Percentiles rank a stretch among this genome's conserved stretches.
Evolutionary conservation across 805 yeast genomes (phyloP).

Genomic region (Wickerhamomyces strasburgensis): DNA sequence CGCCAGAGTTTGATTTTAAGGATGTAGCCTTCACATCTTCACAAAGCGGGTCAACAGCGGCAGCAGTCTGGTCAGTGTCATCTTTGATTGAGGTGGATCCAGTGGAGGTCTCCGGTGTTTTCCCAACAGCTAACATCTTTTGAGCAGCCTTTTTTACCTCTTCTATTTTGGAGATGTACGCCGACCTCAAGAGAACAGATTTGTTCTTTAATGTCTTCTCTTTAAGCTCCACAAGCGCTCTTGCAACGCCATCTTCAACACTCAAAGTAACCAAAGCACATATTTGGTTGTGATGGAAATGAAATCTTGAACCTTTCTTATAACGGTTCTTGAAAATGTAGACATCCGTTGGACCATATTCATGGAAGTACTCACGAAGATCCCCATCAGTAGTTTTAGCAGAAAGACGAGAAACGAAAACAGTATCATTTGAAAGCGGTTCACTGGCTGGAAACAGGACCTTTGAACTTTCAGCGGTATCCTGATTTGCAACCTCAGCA

Average conservation of each 20-base stretch:
- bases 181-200: slow-evolving; percentile 33
- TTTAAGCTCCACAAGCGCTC: slow-evolving; percentile 38
- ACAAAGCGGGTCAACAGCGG: background rate
- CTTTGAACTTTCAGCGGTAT: background rate
- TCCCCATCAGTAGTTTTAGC: slow-evolving; percentile 38
- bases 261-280: slow-evolving; percentile 50
- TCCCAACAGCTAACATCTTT: background rate
- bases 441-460: background rate
- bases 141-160: slow-evolving; percentile 37
- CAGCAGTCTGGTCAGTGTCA: slow-evolving; percentile 18
- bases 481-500: background rate
- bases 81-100: background rate
- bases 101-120: background rate
- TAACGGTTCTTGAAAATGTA: slow-evolving; percentile 40
- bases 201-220: slow-evolving; percentile 35
- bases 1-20: no score
- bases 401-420: slow-evolving; percentile 39
- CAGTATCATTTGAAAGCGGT: slow-evolving; percentile 37
- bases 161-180: slow-evolving; percentile 37
- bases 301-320: slow-evolving; percentile 20
- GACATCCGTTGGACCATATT: slow-evolving; percentile 41
- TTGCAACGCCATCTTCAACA: slow-evolving; percentile 35
- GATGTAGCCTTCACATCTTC: no score
- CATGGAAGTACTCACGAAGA: slow-evolving; percentile 39
- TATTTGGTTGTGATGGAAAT: slow-evolving; percentile 32